Evolutionary conservation across 345 rosid species (phyloP), one percentile per base, ranked within the genome.

Genomic region (Litchi chinensis): DNA sequence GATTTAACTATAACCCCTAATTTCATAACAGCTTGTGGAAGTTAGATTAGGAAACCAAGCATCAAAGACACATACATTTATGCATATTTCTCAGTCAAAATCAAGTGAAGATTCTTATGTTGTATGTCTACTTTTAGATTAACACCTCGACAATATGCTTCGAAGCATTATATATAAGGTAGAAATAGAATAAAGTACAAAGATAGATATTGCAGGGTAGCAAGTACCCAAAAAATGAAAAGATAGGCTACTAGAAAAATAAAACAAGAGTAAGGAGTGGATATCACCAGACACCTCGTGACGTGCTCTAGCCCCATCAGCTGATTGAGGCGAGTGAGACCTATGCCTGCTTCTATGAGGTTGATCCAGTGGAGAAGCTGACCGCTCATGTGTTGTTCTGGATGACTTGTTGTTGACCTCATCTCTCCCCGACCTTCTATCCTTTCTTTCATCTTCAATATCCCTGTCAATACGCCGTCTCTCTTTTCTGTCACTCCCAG

Each of bases 241-340:
- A 74, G 48, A 68, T 22, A 32, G 65, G 22, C 5, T 60, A 19
- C 24, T 56, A 43, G 13, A 18, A 71, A 76, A 65, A 22, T 21
- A 48, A n/a, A 76, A n/a, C 32, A 43, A 52, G 48, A 52, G 56
- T 68, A 69, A 75, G 80, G 81, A 76, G 57, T 80, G 73, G 83
- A 80, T 81, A 84, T 86, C 82, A 89, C 76, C 83, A 83, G 83
- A 80, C 81, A 93, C 99, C 98, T 95, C 92, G 43, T 87, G 88
- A 63, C 63, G 90, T 59, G 84, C 82, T 82, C 88, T 84, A 44
- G 73, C 81, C 83, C 80, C 86, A 78, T 81, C 77, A 67, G 76
- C 81, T 66, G 79, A 77, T 52, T 3, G 80, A 4, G 96, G 93
- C 1, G 97, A 93, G 54, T 46, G 82, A 70, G 97, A 92, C 75